Conservation (phyloP, 768 basidiomycete species). For the Panus rudis region DNA sequence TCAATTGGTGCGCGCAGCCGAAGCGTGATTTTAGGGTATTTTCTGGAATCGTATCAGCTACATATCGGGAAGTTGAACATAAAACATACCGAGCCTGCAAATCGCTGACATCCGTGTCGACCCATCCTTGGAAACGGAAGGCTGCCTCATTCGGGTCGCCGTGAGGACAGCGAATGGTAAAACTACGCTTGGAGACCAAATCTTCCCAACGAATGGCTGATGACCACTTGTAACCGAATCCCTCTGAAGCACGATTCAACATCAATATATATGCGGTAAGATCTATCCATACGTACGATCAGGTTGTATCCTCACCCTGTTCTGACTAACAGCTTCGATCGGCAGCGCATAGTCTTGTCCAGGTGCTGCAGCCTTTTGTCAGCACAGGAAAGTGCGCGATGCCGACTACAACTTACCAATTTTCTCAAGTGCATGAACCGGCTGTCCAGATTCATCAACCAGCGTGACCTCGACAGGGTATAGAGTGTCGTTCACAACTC, state of each 20-base stretch:
- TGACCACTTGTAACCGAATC: slow-evolving; percentile 96
- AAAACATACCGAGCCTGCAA: slow-evolving; percentile 44
- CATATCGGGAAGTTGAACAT: neutral
- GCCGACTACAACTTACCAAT: slow-evolving; percentile 56
- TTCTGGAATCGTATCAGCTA: slow-evolving; percentile 35
- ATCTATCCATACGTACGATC: slow-evolving; percentile 58
- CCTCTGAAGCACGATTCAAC: slow-evolving; percentile 44
- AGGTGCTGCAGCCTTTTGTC: slow-evolving; percentile 41
- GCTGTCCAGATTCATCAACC: slow-evolving; percentile 79
- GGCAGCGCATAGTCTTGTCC: slow-evolving; percentile 86
- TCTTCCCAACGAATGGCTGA: slow-evolving; percentile 86
- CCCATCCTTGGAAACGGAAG: slow-evolving; percentile 92
- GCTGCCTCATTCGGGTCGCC: slow-evolving; percentile 74
- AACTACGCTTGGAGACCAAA: slow-evolving; percentile 55
- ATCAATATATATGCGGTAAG: neutral
- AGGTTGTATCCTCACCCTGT: slow-evolving; percentile 81
- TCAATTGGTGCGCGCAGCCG: slow-evolving; percentile 90
- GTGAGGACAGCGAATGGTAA: slow-evolving; percentile 84
- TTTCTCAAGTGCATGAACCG: slow-evolving; percentile 74
- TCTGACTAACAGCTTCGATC: slow-evolving; percentile 79
- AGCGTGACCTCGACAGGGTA: slow-evolving; percentile 90
- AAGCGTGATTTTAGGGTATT: slow-evolving; percentile 78
- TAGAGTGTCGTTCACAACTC: slow-evolving; percentile 84
- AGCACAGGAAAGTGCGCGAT: neutral
- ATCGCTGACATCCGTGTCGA: slow-evolving; percentile 64